Base-by-base conservation (phyloP, 2,329 filamentous ascomycete species). In the Aspergillus novoparasiticus region DNA sequence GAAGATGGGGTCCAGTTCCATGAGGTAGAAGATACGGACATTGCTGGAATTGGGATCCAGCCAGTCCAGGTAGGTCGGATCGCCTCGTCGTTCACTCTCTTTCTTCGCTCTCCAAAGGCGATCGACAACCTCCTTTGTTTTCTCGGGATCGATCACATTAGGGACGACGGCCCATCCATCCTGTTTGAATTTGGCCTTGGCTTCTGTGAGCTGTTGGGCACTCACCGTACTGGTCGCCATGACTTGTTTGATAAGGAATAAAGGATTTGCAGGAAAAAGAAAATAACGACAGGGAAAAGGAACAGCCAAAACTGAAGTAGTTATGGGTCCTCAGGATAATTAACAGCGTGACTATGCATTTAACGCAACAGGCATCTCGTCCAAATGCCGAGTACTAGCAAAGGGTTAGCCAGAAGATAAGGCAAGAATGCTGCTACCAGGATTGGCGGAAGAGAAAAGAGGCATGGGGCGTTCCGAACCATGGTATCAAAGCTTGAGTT, bases 21-120 rank as follows among this genome's bases (percentile, higher is more conserved):
- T 43, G 19, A 60, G 58, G 19, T 60, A 60, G 50, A 60, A 60
- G 3, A 60, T 30, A 9, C 50, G 58, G 19, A 60, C 39, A 28
- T 60, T 60, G n/a, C 48, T 55, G 12, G 48, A 16, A 50, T 60
- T 60, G 36, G 58, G 58, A 23, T 60, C 58, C 3, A 60, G 39
- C 48, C 34, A 55, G 28, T 32, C 36, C 1, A 55, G 58, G n/a
- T 43, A 60, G 6, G 58, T 60, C 4, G 34, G 36, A 23, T 60
- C 58, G 4, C 58, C 58, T 23, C 58, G 48, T 4, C 28, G 48
- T 23, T 60, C 58, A 26, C 36, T 45, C 26, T 45, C 48, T 16
- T 54, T 26, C n/a, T 55, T 55, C 1, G 58, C 58, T 16, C 39
- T 45, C 58, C 58, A 60, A 19, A 60, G 58, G 1, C 58, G 58